Base-by-base conservation (phyloP, 2,329 filamentous ascomycete genomes). In the Aspergillus sergii region DNA sequence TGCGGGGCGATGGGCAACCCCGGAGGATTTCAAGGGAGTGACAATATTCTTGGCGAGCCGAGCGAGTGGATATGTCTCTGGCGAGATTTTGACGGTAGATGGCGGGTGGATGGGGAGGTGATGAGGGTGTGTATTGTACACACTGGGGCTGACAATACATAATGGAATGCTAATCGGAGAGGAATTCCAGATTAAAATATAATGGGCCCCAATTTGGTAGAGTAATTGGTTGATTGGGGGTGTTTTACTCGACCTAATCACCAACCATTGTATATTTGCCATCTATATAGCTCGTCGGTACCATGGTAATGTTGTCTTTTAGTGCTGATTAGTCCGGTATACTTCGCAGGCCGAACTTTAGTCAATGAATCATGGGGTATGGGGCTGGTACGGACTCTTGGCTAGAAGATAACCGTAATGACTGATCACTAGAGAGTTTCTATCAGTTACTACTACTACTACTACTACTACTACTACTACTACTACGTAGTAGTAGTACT, bases 21-120 rank as follows among this genome's bases (percentile, higher is more conserved):
- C 93, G 0, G 92, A 95, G 32, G 93, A 97, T 72, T 96, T 96
- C 78, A 93, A 93, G 82, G 93, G 93, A 0, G 89, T 87, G 0
- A 85, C 89, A 0, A 89, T 96, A 34, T 96, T 88, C 72, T 79
- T 97, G 66, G 91, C 91, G 1, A 90, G 90, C 71, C 84, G 81
- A 73, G 90, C 89, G 21, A 91, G 90, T 74, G 86, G 82, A 14
- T 96, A 96, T 80, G 89, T 96, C 34, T 92, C 86, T 69, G 93
- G 93, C 0, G 91, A 96, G 78, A 83, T 92, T 4, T 74, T 96
- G 70, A 89, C 91, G 30, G 91, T 97, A 50, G 93, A 97, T 77
- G 93, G 93, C 9, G 93, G 93, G 12, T 54, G 51, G 51, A 54
- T 54, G 51, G 51, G 30, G 32, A 34, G 51, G n/a, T 54, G 21